Evolutionary conservation across 192 early-diverging fungal species (phyloP).

Genomic region (Chytriomyces sp.): DNA sequence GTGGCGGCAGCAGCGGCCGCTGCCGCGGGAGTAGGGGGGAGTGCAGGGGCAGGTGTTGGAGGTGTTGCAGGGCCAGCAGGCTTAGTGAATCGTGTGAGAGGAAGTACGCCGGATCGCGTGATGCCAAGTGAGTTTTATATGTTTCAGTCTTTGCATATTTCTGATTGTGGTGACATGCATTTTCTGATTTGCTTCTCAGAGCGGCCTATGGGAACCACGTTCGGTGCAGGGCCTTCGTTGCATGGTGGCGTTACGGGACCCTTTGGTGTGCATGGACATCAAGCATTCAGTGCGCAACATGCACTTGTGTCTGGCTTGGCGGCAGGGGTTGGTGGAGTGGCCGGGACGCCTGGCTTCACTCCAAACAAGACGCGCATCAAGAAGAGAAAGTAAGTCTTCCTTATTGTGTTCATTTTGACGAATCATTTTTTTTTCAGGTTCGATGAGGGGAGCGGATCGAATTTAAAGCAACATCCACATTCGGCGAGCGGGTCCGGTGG

Average conservation of each 20-base stretch:
- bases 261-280: background rate
- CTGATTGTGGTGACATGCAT: background rate
- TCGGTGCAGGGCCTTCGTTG: background rate
- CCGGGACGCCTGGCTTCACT: background rate
- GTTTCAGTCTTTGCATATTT: background rate
- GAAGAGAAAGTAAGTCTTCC: background rate
- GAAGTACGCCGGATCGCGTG: background rate
- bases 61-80: too few species aligned
- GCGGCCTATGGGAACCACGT: background rate
- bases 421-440: slow-evolving; percentile 1
- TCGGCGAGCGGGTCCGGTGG: background rate
- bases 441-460: background rate
- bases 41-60: background rate
- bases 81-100: background rate
- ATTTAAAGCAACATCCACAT: background rate
- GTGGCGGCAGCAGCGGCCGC: background rate
- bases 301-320: background rate
- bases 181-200: background rate
- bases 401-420: background rate
- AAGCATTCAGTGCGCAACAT: background rate
- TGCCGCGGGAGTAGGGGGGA: background rate
- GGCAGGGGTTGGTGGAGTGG: background rate
- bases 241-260: background rate
- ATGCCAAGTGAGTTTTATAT: background rate
- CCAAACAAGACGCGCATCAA: slow-evolving; percentile 23